Evolutionary conservation across 257 asterid genomes (phyloP), one percentile per base, ranked within the genome.

Genomic region (Nicotiana noctiflora): DNA sequence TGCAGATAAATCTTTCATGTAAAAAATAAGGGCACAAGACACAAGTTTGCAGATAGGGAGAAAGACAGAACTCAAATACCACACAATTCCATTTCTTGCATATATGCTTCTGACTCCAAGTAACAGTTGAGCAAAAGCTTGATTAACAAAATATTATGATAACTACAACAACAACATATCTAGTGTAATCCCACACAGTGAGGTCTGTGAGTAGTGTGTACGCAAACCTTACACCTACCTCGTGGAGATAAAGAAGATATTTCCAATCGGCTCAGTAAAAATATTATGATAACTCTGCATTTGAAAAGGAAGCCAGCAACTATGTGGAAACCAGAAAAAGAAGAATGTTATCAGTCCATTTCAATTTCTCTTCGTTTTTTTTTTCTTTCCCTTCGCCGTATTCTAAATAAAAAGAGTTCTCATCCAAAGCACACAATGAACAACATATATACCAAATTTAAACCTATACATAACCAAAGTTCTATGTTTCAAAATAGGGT

Each of bases 401-500:
- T 8, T 74, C 61, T 14, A 25, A 21, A 49, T 4, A 0, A 74
- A 51, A 49, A 74, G 37, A 23, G 51, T 25, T 49, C 25, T n/a
- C 25, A 14, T 74, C 62, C 27, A 74, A 74, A 46, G 79, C 79
- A 74, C 61, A 49, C 79, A 21, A 49, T 72, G 79, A 74, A 74
- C 79, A 74, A 23, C 44, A 51, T 74, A 74, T 74, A 49, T 74
- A 74, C 79, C 25, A 44, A 56, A 72, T 8, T 61, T 72, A 74
- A 49, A 49, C 29, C 62, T 74, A 74, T 49, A 74, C 61, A 49
- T 74, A 74, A 74, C 79, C 61, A 49, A 15, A 46, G 79, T 51
- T 74, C 4, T 60, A 49, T 49, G 79, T 15, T 72, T 74, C 23
- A 31, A 74, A 74, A 76, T 82, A 55, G 84, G 75, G 63, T 84